Evolutionary conservation across 169 alveolate species (phyloP).

Genomic region (Eimeria zaria): DNA sequence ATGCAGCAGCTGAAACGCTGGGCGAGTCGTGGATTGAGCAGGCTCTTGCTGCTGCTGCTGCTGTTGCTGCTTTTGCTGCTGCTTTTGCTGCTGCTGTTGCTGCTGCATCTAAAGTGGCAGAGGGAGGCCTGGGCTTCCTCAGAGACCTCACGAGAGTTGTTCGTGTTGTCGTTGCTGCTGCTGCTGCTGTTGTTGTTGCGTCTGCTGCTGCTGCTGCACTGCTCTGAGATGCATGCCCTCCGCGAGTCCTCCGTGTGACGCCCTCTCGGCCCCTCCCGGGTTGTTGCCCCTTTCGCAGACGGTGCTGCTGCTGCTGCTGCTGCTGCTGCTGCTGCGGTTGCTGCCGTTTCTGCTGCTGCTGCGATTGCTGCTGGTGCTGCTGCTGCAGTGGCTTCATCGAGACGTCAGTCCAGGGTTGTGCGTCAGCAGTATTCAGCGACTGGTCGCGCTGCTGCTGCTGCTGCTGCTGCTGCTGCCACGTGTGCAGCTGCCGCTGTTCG

Average conservation of each 20-base stretch:
- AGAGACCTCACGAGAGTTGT: not conserved
- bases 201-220: not conserved
- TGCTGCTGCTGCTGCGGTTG: not conserved
- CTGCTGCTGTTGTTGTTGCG: not conserved
- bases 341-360: not conserved
- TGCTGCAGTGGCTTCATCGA: too few species aligned
- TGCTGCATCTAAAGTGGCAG: conserved; percentile 14
- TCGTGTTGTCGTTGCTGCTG: conserved; percentile 1
- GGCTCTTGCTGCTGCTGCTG: conserved; percentile 5
- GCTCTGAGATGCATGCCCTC: not conserved
- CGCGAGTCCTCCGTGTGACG: not conserved
- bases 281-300: not conserved
- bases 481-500: too few species aligned
- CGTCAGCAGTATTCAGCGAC: too few species aligned
- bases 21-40: not conserved
- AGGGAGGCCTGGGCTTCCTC: conserved; percentile 26
- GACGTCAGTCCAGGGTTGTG: too few species aligned
- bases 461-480: conserved; percentile 55
- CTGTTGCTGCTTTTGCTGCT: not conserved
- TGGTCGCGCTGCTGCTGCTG: conserved; percentile 11
- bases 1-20: not conserved
- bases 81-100: conserved; percentile 44
- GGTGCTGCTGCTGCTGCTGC: not conserved
- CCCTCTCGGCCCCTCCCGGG: not conserved
- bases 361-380: not conserved